A percentile compares a stretch with the other conserved stretches of the same genome.
Evolutionary conservation across 2,329 filamentous ascomycete species (phyloP).

Genomic region (Xylaria sp.): DNA sequence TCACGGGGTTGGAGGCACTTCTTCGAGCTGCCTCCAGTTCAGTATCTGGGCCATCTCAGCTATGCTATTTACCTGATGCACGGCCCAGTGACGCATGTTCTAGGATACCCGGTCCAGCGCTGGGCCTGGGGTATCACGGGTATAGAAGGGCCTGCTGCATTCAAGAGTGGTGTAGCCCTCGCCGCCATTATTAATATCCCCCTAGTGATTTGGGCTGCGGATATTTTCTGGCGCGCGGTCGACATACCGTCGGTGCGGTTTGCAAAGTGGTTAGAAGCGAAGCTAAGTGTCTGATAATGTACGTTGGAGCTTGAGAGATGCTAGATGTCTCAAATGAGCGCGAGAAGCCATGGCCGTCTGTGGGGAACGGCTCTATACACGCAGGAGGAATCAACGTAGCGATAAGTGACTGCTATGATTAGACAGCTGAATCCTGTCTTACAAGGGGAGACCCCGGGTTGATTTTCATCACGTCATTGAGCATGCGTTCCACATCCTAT

Average conservation of each 20-base stretch:
- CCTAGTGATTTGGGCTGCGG: constrained; percentile 64
- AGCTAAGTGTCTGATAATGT: constrained; percentile 36
- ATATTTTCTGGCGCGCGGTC: constrained; percentile 66
- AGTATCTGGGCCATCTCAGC: constrained; percentile 70
- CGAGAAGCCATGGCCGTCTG: background rate
- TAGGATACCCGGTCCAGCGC: constrained; percentile 64
- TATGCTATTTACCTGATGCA: constrained; percentile 72
- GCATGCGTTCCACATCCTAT: background rate
- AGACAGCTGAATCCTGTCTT: background rate
- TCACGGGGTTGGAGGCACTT: constrained; percentile 60
- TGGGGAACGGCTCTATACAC: background rate
- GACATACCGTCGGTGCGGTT: constrained; percentile 68
- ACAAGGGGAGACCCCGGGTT: background rate
- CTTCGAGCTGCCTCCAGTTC: constrained; percentile 61
- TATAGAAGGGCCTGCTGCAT: constrained; percentile 55
- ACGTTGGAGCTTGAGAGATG: background rate
- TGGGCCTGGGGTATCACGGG: constrained; percentile 62
- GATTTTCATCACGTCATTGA: background rate
- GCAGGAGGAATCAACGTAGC: constrained; percentile 2
- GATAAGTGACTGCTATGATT: constrained; percentile 2
- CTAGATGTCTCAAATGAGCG: background rate
- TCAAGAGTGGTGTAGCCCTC: constrained; percentile 60
- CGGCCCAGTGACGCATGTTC: constrained; percentile 64
- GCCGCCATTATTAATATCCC: constrained; percentile 62
- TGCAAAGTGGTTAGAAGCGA: constrained; percentile 65